Base-by-base conservation (phyloP, 129 eudicot species). In the Escallonia rubra region DNA sequence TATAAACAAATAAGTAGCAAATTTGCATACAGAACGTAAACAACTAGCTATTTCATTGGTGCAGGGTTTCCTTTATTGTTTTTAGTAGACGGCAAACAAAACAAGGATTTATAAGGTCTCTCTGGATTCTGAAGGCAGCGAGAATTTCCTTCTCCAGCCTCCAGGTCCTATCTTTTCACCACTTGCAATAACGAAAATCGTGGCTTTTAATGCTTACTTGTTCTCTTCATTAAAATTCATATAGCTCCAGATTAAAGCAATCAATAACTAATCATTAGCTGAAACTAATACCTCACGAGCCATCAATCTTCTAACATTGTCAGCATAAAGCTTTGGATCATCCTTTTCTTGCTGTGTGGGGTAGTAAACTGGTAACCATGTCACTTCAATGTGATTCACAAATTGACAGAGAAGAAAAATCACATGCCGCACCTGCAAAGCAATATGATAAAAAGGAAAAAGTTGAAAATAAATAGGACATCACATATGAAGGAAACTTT, bases 331-430 rank as follows among this genome's bases (percentile, higher is more conserved):
- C 66, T 84, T 93, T 63, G 98, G 95, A 65, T 93, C 79, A 10
- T 82, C 95, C 74, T 83, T 89, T 76, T 93, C 98, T 84, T 86
- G 85, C 76, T 86, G 87, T 63, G 98, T 89, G 66, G 98, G 98
- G 74, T 76, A 80, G 68, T 93, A 93, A 53, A 89, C 66, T 0
- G 98, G 98, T 73, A 93, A 77, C 69, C 79, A 49, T 7, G 69
- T 76, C 51, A 89, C 96, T 75, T 88, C 90, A 12, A 93, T 64
- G 82, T 86, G 59, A 82, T 93, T 93, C 63, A 79, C 85, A 71
- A 89, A 93, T 69, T 93, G 98, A 82, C 98, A 89, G 47, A 93
- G 65, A 13, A 93, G 94, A 74, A 89, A 77, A 63, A 93, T 72
- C 73, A 89, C 84, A 75, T 91, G 97, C 6, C 97, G 86, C 50